These are phyloP conservation scores for Voacanga thouarsii DNA, from an alignment of 257 asterid species.

Conservation along the genomic window DNA sequence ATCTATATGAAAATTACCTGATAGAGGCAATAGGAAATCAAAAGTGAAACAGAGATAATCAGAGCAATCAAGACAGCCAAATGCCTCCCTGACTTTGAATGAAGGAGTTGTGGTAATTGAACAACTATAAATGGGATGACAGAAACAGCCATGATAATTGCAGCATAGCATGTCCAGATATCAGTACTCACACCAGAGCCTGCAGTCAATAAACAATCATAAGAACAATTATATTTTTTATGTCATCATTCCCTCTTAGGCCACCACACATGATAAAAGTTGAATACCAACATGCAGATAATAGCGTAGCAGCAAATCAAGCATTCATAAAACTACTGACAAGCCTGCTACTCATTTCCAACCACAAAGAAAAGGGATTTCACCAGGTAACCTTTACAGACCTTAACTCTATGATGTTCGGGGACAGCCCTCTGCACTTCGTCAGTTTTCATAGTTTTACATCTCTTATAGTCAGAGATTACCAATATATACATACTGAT, in stretches of 20 bases:
- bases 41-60: constrained; percentile 51
- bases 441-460: not conserved
- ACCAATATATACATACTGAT: not conserved
- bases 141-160: constrained; percentile 79
- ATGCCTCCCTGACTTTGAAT: constrained; percentile 58
- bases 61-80: constrained; percentile 68
- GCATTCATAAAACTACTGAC: no score
- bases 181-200: constrained; percentile 88
- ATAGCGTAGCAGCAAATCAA: no score
- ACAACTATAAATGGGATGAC: constrained; percentile 74
- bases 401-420: not conserved
- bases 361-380: not conserved
- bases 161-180: constrained; percentile 83
- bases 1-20: constrained; percentile 47
- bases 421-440: not conserved
- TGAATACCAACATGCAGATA: not conserved
- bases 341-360: not conserved
- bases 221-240: not conserved
- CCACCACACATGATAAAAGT: not conserved
- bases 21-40: constrained; percentile 74
- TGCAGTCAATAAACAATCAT: constrained; percentile 33
- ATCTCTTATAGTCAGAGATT: not conserved
- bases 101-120: constrained; percentile 66
- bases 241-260: not conserved
- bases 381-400: not conserved